Evolutionary conservation across 768 basidiomycete genomes (phyloP).

Genomic region (Tulasnella sp.): DNA sequence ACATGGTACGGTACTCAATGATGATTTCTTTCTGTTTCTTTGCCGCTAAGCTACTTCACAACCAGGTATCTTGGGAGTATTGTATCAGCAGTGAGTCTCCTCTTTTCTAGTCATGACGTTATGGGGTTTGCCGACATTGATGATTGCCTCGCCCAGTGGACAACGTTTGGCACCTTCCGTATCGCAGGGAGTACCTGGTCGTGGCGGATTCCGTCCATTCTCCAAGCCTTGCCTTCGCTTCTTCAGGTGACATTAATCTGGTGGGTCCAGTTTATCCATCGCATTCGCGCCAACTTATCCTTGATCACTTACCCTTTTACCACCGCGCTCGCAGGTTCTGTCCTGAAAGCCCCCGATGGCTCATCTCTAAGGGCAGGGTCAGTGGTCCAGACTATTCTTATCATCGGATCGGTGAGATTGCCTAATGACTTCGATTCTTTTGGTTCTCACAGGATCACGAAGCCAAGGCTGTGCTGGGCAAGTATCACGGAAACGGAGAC

Average conservation of each 20-base stretch:
- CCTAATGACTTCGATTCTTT: neutral
- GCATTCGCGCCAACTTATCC: neutral
- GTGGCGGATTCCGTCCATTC: slow-evolving; percentile 41
- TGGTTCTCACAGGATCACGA: slow-evolving; percentile 36
- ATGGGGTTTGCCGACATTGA: neutral
- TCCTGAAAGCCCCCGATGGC: slow-evolving; percentile 39
- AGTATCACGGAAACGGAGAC: slow-evolving; percentile 58
- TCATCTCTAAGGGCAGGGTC: slow-evolving; percentile 38
- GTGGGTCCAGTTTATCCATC: slow-evolving; percentile 21
- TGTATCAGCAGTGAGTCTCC: slow-evolving; percentile 21
- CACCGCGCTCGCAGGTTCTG: neutral
- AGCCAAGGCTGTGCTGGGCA: slow-evolving; percentile 52
- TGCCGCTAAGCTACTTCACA: neutral
- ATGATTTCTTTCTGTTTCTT: slow-evolving; percentile 30
- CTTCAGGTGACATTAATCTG: slow-evolving; percentile 46
- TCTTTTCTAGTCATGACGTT: neutral
- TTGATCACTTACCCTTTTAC: neutral
- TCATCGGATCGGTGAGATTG: too few species aligned
- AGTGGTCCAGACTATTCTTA: neutral
- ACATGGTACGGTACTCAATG: slow-evolving; percentile 45
- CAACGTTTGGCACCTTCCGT: slow-evolving; percentile 35
- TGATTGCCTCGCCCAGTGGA: slow-evolving; percentile 28
- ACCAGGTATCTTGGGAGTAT: slow-evolving; percentile 43
- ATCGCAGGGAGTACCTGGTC: slow-evolving; percentile 26
- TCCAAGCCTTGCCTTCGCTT: slow-evolving; percentile 50